Evolutionary conservation across 2,329 filamentous ascomycete species (phyloP).

Genomic region (Ascomycota sp.): DNA sequence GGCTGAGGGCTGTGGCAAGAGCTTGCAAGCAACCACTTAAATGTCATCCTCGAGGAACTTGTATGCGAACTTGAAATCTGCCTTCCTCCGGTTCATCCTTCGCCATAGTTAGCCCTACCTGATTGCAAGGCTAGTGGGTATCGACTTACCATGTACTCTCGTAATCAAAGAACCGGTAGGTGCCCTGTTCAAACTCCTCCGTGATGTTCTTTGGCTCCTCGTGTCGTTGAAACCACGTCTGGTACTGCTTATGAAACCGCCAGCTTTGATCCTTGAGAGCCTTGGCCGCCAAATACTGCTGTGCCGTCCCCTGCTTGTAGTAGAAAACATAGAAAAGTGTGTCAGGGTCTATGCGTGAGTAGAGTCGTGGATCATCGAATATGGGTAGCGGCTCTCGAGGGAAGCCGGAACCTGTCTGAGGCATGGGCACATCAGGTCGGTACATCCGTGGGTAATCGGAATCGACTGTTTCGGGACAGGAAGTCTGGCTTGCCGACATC

Average conservation of each 20-base stretch:
- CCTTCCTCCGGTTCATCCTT: slow-evolving; percentile 97
- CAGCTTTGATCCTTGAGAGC: slow-evolving; percentile 97
- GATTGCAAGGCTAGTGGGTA: too few species aligned
- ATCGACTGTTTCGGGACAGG: slow-evolving; percentile 56
- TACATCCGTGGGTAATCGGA: slow-evolving; percentile 69
- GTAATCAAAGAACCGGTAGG: slow-evolving; percentile 98
- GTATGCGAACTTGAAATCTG: slow-evolving; percentile 95
- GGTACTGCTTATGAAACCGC: slow-evolving; percentile 98
- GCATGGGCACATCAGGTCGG: slow-evolving; percentile 61
- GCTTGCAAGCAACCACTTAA: background rate
- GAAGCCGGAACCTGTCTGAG: slow-evolving; percentile 58
- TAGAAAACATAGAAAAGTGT: slow-evolving; percentile 98
- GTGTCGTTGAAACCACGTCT: slow-evolving; percentile 97
- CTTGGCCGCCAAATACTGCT: slow-evolving; percentile 88
- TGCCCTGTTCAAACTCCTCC: slow-evolving; percentile 96
- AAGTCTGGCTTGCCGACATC: slow-evolving; percentile 54
- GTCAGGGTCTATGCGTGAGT: slow-evolving; percentile 79
- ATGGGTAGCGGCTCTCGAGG: slow-evolving; percentile 82
- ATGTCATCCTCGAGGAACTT: slow-evolving; percentile 85
- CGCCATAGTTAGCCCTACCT: slow-evolving; percentile 3
- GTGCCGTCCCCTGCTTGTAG: slow-evolving; percentile 89
- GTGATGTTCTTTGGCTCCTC: slow-evolving; percentile 98
- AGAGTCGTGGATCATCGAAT: slow-evolving; percentile 78
- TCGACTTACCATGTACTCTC: slow-evolving; percentile 93
- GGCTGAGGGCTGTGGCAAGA: too few species aligned